Percentiles rank a stretch among this genome's conserved stretches.
phyloP scores from a whole-genome alignment of 129 eudicot genomes.

The Saposhnikovia divaricata region DNA sequence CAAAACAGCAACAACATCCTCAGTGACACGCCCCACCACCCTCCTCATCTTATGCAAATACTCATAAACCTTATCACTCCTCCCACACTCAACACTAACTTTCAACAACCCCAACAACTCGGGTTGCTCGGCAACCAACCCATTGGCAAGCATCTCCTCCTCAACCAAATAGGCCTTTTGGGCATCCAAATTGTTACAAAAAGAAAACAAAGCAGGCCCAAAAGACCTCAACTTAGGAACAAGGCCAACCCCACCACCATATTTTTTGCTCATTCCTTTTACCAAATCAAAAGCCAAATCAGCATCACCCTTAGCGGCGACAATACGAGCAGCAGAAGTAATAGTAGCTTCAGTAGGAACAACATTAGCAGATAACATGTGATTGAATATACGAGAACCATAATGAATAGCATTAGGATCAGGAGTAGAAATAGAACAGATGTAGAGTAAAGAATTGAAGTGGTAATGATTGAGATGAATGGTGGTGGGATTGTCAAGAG shows the following conservation, averaged over 20 bases:
- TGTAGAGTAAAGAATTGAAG: not conserved
- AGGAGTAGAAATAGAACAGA: not conserved
- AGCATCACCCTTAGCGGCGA: not conserved
- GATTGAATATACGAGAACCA: not conserved
- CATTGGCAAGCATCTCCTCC: slow-evolving; percentile 35
- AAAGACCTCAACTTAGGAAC: slow-evolving; percentile 22
- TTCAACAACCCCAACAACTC: slow-evolving; percentile 59
- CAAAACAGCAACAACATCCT: slow-evolving; percentile 35
- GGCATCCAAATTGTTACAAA: slow-evolving; percentile 36
- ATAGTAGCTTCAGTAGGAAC: slow-evolving; percentile 1
- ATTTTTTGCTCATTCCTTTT: not conserved
- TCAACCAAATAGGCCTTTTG: slow-evolving; percentile 75
- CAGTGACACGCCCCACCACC: slow-evolving; percentile 41
- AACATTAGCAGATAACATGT: not conserved
- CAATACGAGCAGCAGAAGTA: slow-evolving; percentile 6
- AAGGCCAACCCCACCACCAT: no score
- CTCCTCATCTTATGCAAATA: slow-evolving; percentile 80
- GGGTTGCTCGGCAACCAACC: slow-evolving; percentile 52
- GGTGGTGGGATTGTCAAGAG: not conserved
- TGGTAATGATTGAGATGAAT: not conserved
- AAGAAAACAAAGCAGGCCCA: slow-evolving; percentile 56
- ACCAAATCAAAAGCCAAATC: not conserved
- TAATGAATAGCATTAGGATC: not conserved
- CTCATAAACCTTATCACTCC: slow-evolving; percentile 62
- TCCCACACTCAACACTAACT: slow-evolving; percentile 57